phyloP scores from a whole-genome alignment of 2,329 filamentous ascomycete species.

The Alternaria sp. region DNA sequence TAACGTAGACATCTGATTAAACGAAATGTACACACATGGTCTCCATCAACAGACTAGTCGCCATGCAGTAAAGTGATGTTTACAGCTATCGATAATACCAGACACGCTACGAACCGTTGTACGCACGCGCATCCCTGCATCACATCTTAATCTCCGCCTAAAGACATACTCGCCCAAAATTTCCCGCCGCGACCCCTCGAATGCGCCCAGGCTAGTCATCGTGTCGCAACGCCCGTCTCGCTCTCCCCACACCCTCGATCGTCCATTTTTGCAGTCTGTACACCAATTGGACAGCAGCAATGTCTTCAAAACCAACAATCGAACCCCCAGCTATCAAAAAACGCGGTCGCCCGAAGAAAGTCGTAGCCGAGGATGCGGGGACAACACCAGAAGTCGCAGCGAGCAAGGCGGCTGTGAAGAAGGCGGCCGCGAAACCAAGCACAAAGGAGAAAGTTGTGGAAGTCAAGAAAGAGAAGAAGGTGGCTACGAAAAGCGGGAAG shows the following conservation, averaged over 20 bases:
- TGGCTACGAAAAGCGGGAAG: slow-evolving; percentile 22
- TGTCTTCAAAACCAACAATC: slow-evolving; percentile 22
- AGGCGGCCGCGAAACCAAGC: slow-evolving; percentile 34
- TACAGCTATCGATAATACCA: slow-evolving; percentile 8
- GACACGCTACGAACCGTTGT: slow-evolving; percentile 2
- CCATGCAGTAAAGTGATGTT: neutral
- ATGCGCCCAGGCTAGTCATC: slow-evolving; percentile 25
- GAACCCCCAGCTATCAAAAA: slow-evolving; percentile 35
- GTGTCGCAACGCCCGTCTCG: slow-evolving; percentile 14
- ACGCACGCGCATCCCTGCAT: slow-evolving; percentile 22
- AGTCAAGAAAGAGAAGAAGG: slow-evolving; percentile 23
- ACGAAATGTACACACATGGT: slow-evolving; percentile 2
- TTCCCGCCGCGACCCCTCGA: slow-evolving; percentile 24
- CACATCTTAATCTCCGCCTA: slow-evolving; percentile 17
- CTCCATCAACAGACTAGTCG: neutral
- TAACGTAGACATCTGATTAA: slow-evolving; percentile 2
- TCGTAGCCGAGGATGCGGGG: slow-evolving; percentile 29
- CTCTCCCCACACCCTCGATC: neutral
- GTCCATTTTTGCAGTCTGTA: neutral
- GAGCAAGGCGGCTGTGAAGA: slow-evolving; percentile 29
- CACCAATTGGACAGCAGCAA: slow-evolving; percentile 15
- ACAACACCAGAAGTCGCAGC: slow-evolving; percentile 16
- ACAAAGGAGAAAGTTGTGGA: slow-evolving; percentile 23
- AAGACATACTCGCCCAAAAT: slow-evolving; percentile 21
- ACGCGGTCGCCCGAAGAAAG: slow-evolving; percentile 47